Evolutionary conservation across 176 grass and related monocot species (phyloP).

Genomic region (Otatea glauca): DNA sequence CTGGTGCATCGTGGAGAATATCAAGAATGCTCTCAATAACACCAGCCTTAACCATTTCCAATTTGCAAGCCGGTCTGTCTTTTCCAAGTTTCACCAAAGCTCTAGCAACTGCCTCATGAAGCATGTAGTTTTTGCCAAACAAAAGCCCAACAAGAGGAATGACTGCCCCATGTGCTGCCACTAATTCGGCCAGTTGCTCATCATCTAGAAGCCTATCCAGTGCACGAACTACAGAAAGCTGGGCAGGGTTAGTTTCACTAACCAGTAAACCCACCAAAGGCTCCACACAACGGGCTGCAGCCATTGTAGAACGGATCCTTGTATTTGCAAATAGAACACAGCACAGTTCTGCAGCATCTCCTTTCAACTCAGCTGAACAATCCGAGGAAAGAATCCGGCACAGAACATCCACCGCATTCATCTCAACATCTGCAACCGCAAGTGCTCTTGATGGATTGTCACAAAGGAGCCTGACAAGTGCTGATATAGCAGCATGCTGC

Average conservation of each 20-base stretch:
- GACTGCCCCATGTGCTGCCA: slow-evolving; percentile 87
- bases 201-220: slow-evolving; percentile 96
- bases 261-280: slow-evolving; percentile 85
- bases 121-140: slow-evolving; percentile 87
- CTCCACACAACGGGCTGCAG: slow-evolving; percentile 91
- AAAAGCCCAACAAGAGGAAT: slow-evolving; percentile 90
- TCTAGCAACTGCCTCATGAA: slow-evolving; percentile 91
- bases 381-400: slow-evolving; percentile 87
- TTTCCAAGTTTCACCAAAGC: slow-evolving; percentile 94
- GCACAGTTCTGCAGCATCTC: slow-evolving; percentile 94
- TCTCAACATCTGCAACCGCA: slow-evolving; percentile 90
- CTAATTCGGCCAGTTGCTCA: slow-evolving; percentile 89
- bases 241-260: slow-evolving; percentile 78
- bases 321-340: slow-evolving; percentile 95
- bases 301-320: slow-evolving; percentile 92
- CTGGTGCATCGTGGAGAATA: slow-evolving; percentile 92
- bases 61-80: slow-evolving; percentile 92
- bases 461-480: slow-evolving; percentile 85
- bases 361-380: slow-evolving; percentile 94
- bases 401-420: slow-evolving; percentile 96
- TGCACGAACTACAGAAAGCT: slow-evolving; percentile 95
- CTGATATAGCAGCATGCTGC: slow-evolving; percentile 98
- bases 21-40: slow-evolving; percentile 97
- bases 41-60: slow-evolving; percentile 97
- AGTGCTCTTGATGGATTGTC: slow-evolving; percentile 95